Conservation (phyloP, 768 basidiomycete genomes). For the Amanita pseudoporphyria region DNA sequence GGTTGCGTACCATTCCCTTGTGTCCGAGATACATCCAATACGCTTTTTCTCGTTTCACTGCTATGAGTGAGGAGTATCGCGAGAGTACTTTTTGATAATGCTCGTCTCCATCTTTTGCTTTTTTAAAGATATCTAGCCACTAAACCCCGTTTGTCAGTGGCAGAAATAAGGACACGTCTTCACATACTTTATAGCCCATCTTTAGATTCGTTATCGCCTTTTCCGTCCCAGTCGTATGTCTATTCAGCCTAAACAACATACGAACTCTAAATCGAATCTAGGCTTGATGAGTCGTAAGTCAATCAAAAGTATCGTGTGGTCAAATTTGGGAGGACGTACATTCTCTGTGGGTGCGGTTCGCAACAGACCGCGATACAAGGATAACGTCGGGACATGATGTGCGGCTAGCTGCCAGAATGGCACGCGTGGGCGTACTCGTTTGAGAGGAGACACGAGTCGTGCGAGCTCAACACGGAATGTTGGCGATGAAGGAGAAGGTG, state of each 20-base stretch:
- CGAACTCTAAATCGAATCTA: constrained; percentile 54
- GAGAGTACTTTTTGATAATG: constrained; percentile 34
- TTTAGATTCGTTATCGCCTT: constrained; percentile 36
- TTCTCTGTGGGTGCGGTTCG: constrained; percentile 42
- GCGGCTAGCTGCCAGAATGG: constrained; percentile 63
- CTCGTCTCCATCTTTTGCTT: constrained; percentile 44
- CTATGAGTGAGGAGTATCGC: constrained; percentile 53
- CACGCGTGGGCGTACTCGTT: constrained; percentile 47
- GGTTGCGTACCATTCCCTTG: constrained; percentile 40
- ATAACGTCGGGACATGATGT: constrained; percentile 70
- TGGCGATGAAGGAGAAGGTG: constrained; percentile 23
- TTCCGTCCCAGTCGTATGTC: constrained; percentile 42
- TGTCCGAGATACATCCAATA: constrained; percentile 35
- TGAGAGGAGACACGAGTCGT: constrained; percentile 41
- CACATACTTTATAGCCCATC: constrained; percentile 48
- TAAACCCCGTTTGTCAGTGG: constrained; percentile 14
- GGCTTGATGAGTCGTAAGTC: constrained; percentile 6
- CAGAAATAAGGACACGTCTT: neutral
- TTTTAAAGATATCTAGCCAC: constrained; percentile 52
- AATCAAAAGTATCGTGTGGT: neutral
- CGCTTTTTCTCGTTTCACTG: constrained; percentile 36
- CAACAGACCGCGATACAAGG: constrained; percentile 63
- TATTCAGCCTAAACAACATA: constrained; percentile 42
- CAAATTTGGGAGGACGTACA: constrained; percentile 27
- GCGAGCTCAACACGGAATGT: constrained; percentile 46